Base-by-base conservation (phyloP, 2,329 filamentous ascomycete genomes). In the Diaporthe destruens region DNA sequence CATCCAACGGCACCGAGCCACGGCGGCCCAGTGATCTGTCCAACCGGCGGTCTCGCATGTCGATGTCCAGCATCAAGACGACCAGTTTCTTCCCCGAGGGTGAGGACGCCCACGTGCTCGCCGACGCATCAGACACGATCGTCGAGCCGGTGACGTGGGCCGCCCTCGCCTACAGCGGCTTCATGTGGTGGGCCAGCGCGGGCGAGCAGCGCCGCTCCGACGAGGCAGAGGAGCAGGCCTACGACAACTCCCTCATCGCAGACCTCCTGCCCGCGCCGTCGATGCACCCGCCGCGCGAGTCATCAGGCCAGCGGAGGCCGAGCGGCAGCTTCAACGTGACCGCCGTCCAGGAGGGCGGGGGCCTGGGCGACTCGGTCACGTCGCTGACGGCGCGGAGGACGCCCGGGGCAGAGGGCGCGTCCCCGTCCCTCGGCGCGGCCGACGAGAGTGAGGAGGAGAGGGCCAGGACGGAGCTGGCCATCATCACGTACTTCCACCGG, bases 151-250 rank as follows among this genome's bases (percentile, higher is more conserved):
- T 88, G 53, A 91, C 87, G 54, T 93, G 91, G 94, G 87, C 92
- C 0, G 90, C 92, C 1, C 87, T 96, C 34, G 94, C 94, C 6
- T 96, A 96, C 82, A 90, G 89, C 70, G 91, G 92, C 32, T 95
- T 96, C 84, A 94, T 96, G 88, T 96, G 94, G 94, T 96, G 94
- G 94, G 93, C 94, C 2, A 94, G 92, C 20, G 93, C 94, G 0
- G 94, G 93, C 72, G 94, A 96, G 81, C 89, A 92, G 80, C 84
- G 88, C 9, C 86, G 88, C 23, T 85, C 88, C 65, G 88, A 90
- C 68, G 88, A 91, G 75, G 86, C 88, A 25, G 90, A 92, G 75
- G 89, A 90, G 76, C 80, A 82, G 63, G 85, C 84, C 57, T 85
- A 84, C 57, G 90, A 92, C 77, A 84, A 85, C 9, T 81, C 85